Evolutionary conservation across 768 basidiomycete species (phyloP).

Genomic region (Phanerochaete sordida): DNA sequence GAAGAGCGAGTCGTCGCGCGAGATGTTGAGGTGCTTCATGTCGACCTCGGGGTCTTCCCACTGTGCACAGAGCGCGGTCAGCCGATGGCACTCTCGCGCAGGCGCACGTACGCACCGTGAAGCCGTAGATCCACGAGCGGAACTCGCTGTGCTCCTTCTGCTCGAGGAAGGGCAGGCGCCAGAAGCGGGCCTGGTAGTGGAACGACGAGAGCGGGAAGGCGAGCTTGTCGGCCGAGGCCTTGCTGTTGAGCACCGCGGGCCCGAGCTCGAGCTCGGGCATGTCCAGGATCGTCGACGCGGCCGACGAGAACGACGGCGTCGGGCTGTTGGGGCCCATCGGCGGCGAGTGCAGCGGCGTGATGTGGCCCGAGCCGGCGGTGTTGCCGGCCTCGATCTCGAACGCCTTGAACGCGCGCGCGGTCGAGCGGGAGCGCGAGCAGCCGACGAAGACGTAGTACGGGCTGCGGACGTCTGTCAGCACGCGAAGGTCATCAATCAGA

Average conservation of each 20-base stretch:
- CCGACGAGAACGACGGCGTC: not conserved
- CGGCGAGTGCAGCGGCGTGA: slow-evolving; percentile 12
- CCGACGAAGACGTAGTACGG: slow-evolving; percentile 79
- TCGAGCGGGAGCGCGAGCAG: slow-evolving; percentile 58
- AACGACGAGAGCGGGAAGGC: slow-evolving; percentile 50
- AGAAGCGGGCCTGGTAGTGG: slow-evolving; percentile 57
- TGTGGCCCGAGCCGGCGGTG: slow-evolving; percentile 45
- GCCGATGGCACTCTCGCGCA: not conserved
- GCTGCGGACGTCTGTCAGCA: slow-evolving; percentile 24
- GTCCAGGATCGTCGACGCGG: slow-evolving; percentile 27
- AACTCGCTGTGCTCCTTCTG: slow-evolving; percentile 67
- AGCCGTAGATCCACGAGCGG: slow-evolving; percentile 59
- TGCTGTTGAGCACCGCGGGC: slow-evolving; percentile 1
- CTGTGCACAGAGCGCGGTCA: slow-evolving; percentile 6
- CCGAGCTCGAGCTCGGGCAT: slow-evolving; percentile 35
- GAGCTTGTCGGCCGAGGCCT: not conserved
- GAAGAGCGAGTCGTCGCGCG: slow-evolving; percentile 60
- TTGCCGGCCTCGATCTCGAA: slow-evolving; percentile 67
- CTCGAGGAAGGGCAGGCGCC: slow-evolving; percentile 71
- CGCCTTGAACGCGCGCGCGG: slow-evolving; percentile 50
- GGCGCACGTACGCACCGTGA: slow-evolving; percentile 45
- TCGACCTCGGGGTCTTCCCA: slow-evolving; percentile 74
- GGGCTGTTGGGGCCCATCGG: slow-evolving; percentile 25
- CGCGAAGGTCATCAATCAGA: not conserved
- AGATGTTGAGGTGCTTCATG: slow-evolving; percentile 58